Base-by-base conservation (phyloP, 208 protist genomes). In the Crithidia brevicula region DNA sequence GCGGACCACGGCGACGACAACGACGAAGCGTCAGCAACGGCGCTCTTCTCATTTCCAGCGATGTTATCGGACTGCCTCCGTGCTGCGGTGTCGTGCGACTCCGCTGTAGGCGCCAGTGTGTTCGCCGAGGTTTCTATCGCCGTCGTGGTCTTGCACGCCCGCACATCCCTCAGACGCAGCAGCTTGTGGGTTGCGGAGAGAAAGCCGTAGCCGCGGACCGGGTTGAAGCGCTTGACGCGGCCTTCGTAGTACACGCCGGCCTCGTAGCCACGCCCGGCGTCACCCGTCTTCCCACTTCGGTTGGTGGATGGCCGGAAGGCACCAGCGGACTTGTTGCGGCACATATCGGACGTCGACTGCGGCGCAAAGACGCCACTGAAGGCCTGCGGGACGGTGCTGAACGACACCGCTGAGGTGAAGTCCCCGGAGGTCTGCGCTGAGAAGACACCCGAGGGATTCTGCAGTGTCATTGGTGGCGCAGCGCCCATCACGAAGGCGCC, bases 181-280 rank as follows among this genome's bases (percentile, higher is more conserved):
- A 88, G 70, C 40, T 84, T 69, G 56, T 82, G 65, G 4, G 75
- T 82, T 2, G 83, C 83, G 5, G 79, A 82, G 7, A 88, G 67
- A 62, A 88, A 88, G 11, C 83, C 83, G 58, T 85, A 91, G 20
- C 85, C 81, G 23, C 81, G 81, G 38, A 83, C 74, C 13, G 78
- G 85, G 34, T 87, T 87, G 68, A 85, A 91, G n/a, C 85, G 85
- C 70, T 87, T 88, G 25, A 92, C 82, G 2, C 75, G 54, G 4
- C 85, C 85, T 40, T 88, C 85, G 66, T 91, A 91, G 79, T 78
- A 83, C 50, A 72, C 72, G 25, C 79, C 79, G 22, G 82, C 67
- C 20, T 71, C 63, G 58, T 81, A 91, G 38, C 62, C 71, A 15
- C 38, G 63, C 27, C 85, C 85, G 49, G 65, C 65, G 18, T 71